Evolutionary conservation across 2,329 filamentous ascomycete genomes (phyloP).

Genomic region (Stachybotrys echinatus): DNA sequence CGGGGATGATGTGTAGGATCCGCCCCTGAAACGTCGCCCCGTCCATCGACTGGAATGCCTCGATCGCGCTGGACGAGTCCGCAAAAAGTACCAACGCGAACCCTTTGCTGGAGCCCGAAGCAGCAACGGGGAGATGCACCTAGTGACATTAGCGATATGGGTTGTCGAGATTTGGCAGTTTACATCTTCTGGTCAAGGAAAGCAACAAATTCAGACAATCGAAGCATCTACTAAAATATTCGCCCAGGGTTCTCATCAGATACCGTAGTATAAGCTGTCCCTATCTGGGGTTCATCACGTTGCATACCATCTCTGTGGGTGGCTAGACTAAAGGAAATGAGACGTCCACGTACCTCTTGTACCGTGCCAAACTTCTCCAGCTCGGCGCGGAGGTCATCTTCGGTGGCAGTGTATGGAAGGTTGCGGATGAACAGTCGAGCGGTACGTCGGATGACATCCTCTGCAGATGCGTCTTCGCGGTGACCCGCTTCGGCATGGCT

Average conservation of each 20-base stretch:
- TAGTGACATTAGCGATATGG: slow-evolving; percentile 41
- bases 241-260: slow-evolving; percentile 86
- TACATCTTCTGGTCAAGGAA: slow-evolving; percentile 13
- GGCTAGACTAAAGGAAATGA: slow-evolving; percentile 8
- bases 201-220: slow-evolving; percentile 63
- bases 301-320: slow-evolving; percentile 20
- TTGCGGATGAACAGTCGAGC: slow-evolving; percentile 85
- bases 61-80: slow-evolving; percentile 65
- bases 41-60: slow-evolving; percentile 75
- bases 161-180: neutral
- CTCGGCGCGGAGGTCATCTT: slow-evolving; percentile 67
- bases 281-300: slow-evolving; percentile 99
- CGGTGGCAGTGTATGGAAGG: slow-evolving; percentile 71
- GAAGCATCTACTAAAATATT: slow-evolving; percentile 99
- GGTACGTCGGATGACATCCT: slow-evolving; percentile 61
- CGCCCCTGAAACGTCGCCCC: slow-evolving; percentile 88
- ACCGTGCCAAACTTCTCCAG: slow-evolving; percentile 71
- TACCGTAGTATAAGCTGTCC: slow-evolving; percentile 97
- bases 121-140: slow-evolving; percentile 81
- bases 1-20: slow-evolving; percentile 84
- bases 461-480: slow-evolving; percentile 24
- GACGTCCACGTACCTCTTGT: slow-evolving; percentile 70
- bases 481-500: slow-evolving; percentile 23
- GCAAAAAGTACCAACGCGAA: slow-evolving; percentile 82
- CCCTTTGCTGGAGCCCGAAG: slow-evolving; percentile 73